Evolutionary conservation across 208 protist genomes (phyloP), one percentile per base, ranked within the genome.

Genomic region (Vickermania spadyakhi): DNA sequence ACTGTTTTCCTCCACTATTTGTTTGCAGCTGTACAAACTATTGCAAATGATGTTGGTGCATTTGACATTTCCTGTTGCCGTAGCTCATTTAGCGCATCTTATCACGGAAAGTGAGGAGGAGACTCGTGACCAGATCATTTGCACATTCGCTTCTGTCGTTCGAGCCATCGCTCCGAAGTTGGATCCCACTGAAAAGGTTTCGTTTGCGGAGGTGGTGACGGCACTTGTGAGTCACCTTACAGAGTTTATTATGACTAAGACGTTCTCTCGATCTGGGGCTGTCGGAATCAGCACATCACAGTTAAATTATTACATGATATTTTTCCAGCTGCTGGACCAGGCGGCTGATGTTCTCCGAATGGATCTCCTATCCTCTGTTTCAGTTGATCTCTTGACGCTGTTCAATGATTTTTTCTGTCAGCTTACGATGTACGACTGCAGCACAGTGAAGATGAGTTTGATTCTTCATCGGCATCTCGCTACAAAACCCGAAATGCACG

Each of bases 401-500:
- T 68, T 80, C 54, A 65, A 72, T 25, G 84, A 90, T 62, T 81
- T 76, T 22, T 74, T 73, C 61, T 79, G 75, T 57, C 63, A 77
- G 68, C 73, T 94, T 29, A 79, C 88, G 2, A 60, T 54, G 27
- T 83, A 78, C 58, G 72, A 83, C 58, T 14, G 62, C 18, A 70
- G 45, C 7, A 84, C 80, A 18, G 77, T 76, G 30, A 78, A 87
- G 55, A 68, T 94, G 14, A 66, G 68, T 0, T 70, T 94, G 13
- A 76, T 89, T 1, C 60, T 94, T 28, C 75, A 91, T 56, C 81
- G 88, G 7, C 88, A 94, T 57, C 66, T 94, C 3, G 62, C 55
- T 25, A 74, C 68, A 2, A 58, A 82, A 56, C 88, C 88, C 1
- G 78, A 81, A 13, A 69, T 94, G 26, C 63, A 60, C 1, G 65